Percentiles rank a stretch among this genome's conserved stretches.
These are phyloP conservation scores for Glycine latifolia DNA, from an alignment of 306 rosid genomes.

Conservation along the genomic window DNA sequence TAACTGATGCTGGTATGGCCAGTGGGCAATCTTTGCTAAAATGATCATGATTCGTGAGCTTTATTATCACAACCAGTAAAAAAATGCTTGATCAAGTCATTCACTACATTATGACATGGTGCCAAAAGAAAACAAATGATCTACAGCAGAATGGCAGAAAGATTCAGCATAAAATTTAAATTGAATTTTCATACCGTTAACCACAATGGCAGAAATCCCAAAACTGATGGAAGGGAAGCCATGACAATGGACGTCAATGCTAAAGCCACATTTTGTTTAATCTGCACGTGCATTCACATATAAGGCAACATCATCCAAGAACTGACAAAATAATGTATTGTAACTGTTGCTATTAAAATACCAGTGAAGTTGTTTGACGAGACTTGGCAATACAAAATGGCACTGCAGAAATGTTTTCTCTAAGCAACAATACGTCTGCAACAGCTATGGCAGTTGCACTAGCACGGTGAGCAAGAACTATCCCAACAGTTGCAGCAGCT, in stretches of 20 bases:
- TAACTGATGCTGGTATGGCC: not conserved
- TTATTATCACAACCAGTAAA: constrained; percentile 8
- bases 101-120: constrained; percentile 11
- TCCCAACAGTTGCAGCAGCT: constrained; percentile 97
- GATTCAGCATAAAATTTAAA: constrained; percentile 36
- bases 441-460: constrained; percentile 98
- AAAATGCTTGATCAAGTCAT: constrained; percentile 4
- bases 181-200: constrained; percentile 74
- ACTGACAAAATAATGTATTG: constrained; percentile 19
- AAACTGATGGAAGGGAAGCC: constrained; percentile 92
- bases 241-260: constrained; percentile 79
- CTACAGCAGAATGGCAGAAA: constrained; percentile 12
- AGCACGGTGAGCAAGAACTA: constrained; percentile 95
- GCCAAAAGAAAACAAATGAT: constrained; percentile 24
- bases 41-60: not conserved
- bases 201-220: constrained; percentile 97
- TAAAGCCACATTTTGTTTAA: constrained; percentile 91
- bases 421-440: constrained; percentile 88
- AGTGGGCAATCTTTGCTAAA: constrained; percentile 12
- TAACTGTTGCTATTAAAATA: constrained; percentile 44
- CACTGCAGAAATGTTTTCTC: constrained; percentile 84
- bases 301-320: constrained; percentile 37
- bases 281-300: constrained; percentile 59
- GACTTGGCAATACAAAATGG: constrained; percentile 97
- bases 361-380: constrained; percentile 94